These are phyloP conservation scores for Macrophomina phaseolina DNA, from an alignment of 2,329 filamentous ascomycete species.

Conservation along the genomic window DNA sequence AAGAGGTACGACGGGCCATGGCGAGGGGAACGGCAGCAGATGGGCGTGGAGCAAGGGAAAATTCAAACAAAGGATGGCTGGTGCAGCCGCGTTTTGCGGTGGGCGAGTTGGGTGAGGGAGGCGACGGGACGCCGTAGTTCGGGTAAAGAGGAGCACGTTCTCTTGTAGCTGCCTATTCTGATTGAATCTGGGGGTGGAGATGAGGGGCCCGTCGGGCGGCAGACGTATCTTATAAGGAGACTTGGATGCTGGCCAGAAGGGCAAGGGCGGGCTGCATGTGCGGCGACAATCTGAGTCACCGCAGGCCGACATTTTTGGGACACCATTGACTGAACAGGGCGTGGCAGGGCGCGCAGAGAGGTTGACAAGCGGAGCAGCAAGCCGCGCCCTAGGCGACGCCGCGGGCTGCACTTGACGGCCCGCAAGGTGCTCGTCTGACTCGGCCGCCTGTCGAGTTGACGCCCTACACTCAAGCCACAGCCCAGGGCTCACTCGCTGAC, in stretches of 20 bases:
- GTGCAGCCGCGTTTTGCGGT: conserved; percentile 8
- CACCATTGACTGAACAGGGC: background rate
- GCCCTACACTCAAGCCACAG: conserved; percentile 7
- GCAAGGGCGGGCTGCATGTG: conserved; percentile 17
- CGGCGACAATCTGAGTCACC: conserved; percentile 27
- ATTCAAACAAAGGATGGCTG: background rate
- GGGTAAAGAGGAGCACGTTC: background rate
- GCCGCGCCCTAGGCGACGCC: background rate
- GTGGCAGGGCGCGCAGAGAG: conserved; percentile 18
- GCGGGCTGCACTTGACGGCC: background rate
- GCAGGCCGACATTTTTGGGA: background rate
- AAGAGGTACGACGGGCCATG: background rate
- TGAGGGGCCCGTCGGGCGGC: conserved; percentile 3
- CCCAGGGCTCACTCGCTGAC: background rate
- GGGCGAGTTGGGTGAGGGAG: background rate
- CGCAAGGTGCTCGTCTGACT: conserved; percentile 10
- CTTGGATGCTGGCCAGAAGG: background rate
- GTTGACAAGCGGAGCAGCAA: conserved; percentile 8
- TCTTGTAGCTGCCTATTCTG: conserved; percentile 6
- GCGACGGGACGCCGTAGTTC: background rate
- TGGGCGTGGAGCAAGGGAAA: background rate
- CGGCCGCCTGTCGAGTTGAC: conserved; percentile 4
- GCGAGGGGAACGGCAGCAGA: background rate
- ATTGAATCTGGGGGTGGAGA: background rate
- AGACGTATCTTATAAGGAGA: background rate